Percentiles rank a stretch among this genome's conserved stretches.
Conservation (phyloP, 1,139 yeast genomes). For the Blastobotrys proliferans region DNA sequence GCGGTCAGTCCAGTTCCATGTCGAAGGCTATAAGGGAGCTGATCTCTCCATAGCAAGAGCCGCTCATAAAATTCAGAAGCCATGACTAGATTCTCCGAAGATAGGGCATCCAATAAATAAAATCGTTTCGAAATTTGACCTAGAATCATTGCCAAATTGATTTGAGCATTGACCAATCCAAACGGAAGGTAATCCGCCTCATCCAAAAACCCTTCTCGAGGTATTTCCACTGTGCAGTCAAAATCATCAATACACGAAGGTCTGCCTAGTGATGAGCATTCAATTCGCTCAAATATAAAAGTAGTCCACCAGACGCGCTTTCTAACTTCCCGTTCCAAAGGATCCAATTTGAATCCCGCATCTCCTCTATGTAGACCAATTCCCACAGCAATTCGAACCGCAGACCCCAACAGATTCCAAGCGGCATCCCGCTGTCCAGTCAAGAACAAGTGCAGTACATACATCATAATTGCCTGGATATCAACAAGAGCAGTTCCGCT, state of each 20-base stretch:
- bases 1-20: constrained; percentile 3
- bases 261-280: constrained; percentile 53
- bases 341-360: constrained; percentile 20
- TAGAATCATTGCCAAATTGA: constrained; percentile 10
- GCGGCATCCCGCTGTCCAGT: constrained; percentile 13
- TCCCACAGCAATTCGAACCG: constrained; percentile 17
- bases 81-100: constrained; percentile 9
- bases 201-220: constrained; percentile 11
- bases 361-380: constrained; percentile 23
- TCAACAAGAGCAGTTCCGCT: constrained; percentile 13
- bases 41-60: constrained; percentile 13
- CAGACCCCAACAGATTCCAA: constrained; percentile 14
- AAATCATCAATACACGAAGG: constrained; percentile 45
- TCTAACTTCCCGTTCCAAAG: constrained; percentile 37
- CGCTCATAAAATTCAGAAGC: constrained; percentile 11
- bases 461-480: constrained; percentile 16
- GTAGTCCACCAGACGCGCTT: constrained; percentile 58
- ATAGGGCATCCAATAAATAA: constrained; percentile 12
- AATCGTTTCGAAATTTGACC: constrained; percentile 13
- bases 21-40: constrained; percentile 9
- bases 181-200: constrained; percentile 1
- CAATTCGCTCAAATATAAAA: constrained; percentile 51
- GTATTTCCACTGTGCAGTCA: constrained; percentile 14
- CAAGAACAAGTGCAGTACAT: constrained; percentile 9
- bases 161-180: constrained; percentile 9